Evolutionary conservation across 352 stramenopile species (phyloP).

Genomic region (Phytophthora megakarya): DNA sequence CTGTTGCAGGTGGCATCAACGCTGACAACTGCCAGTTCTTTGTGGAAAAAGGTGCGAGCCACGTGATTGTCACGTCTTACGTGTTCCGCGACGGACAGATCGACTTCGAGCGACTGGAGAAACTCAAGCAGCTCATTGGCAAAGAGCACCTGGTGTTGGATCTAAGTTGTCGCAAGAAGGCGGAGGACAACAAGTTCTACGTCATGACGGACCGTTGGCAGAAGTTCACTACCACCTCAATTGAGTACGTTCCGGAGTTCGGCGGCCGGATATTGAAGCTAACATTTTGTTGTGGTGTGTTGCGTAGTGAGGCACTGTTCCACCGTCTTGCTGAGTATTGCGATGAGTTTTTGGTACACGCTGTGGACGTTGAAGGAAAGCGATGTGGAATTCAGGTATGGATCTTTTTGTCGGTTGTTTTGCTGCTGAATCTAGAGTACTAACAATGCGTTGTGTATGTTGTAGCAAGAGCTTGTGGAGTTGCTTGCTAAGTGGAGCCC

Average conservation of each 20-base stretch:
- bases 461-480: constrained; percentile 94
- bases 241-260: constrained; percentile 59
- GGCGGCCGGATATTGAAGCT: constrained; percentile 1
- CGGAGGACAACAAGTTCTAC: constrained; percentile 89
- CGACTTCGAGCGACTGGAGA: constrained; percentile 77
- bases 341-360: constrained; percentile 98
- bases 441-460: not conserved
- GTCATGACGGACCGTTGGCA: constrained; percentile 98
- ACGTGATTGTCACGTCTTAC: constrained; percentile 98
- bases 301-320: constrained; percentile 81
- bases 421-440: not conserved
- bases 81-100: constrained; percentile 95
- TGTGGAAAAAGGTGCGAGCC: constrained; percentile 94
- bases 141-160: constrained; percentile 93
- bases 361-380: constrained; percentile 98
- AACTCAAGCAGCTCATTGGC: constrained; percentile 68
- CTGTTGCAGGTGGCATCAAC: constrained; percentile 81
- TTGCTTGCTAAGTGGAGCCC: constrained; percentile 92
- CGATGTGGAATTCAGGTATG: constrained; percentile 92
- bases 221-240: constrained; percentile 94
- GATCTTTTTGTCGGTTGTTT: not conserved
- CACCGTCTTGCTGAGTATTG: constrained; percentile 91
- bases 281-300: constrained; percentile 7
- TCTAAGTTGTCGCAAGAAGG: constrained; percentile 94
- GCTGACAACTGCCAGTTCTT: constrained; percentile 94